Evolutionary conservation across 2,329 filamentous ascomycete genomes (phyloP), one percentile per base, ranked within the genome.

Genomic region (Hypomyces perniciosus): DNA sequence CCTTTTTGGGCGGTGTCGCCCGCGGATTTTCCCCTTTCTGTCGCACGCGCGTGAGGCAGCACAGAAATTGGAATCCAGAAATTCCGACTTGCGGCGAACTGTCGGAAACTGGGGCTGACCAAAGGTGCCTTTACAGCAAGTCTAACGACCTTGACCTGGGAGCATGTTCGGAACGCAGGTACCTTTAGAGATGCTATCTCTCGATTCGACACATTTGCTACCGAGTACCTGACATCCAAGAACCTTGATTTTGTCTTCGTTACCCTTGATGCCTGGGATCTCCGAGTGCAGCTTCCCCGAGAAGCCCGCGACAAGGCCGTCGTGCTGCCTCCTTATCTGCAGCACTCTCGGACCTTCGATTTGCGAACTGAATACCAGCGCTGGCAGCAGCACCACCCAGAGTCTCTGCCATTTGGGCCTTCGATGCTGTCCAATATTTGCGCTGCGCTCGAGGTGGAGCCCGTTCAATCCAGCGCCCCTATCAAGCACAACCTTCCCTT

Each of bases 401-500:
- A 99, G 74, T 96, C 92, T 51, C 80, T 99, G 49, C 92, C 93
- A 3, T 99, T 97, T 65, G 93, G 92, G 13, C 92, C 93, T 45
- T 96, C 90, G 53, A 95, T 93, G 69, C 80, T 99, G 58, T 86
- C 91, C 62, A 97, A 97, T 72, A 99, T 99, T 68, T 99, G 93
- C 75, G 93, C 93, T 57, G 93, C 93, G 49, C 84, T 99, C 48
- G 93, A 99, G 73, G 93, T 99, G 44, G 93, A 99, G 72, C 91
- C 95, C 50, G 90, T 99, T 35, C 91, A 97, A 72, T 92, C 91
- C 8, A 97, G 91, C 65, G 92, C 93, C 51, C 93, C 93, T 41
- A 97, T 99, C 74, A 99, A 97, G 73, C 93, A 97, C 70, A 97
- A 97, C 68, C 80, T 99, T 37, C 93, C 93, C 8, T 99, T 99